A percentile compares a stretch with the other conserved stretches of the same genome.
These are phyloP conservation scores for Eucommia ulmoides DNA, from an alignment of 257 asterid species.

Conservation along the genomic window DNA sequence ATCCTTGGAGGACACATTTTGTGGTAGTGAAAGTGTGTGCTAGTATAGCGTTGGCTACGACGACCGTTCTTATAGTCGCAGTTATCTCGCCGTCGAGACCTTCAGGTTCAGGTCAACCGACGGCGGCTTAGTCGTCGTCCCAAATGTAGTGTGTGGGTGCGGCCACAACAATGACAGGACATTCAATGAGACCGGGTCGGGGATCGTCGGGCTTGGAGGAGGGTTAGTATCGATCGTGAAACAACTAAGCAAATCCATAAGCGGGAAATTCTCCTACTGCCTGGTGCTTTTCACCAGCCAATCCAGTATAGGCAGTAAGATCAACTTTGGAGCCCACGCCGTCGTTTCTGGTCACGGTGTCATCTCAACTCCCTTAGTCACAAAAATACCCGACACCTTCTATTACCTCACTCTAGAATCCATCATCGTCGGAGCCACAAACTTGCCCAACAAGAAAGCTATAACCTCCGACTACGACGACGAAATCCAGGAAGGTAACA, in stretches of 20 bases:
- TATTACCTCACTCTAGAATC: slow-evolving; percentile 13
- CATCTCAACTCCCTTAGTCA: slow-evolving; percentile 11
- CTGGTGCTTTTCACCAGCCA: not conserved
- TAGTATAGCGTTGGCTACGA: slow-evolving; percentile 11
- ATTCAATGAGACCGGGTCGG: not conserved
- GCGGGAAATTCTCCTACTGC: slow-evolving; percentile 17
- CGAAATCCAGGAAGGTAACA: slow-evolving; percentile 4
- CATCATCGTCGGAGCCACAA: not conserved
- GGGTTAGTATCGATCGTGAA: slow-evolving; percentile 5
- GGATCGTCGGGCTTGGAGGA: slow-evolving; percentile 13
- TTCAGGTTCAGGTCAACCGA: not conserved
- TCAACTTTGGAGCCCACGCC: slow-evolving; percentile 11
- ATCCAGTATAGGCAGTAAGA: not conserved
- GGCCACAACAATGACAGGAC: slow-evolving; percentile 11
- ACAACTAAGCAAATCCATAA: slow-evolving; percentile 1
- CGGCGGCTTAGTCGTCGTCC: not conserved
- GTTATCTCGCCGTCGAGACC: slow-evolving; percentile 3
- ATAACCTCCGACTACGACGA: not conserved
- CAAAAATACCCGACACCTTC: not conserved
- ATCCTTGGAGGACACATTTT: slow-evolving; percentile 13
- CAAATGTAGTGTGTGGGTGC: slow-evolving; percentile 7
- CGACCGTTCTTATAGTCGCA: slow-evolving; percentile 8
- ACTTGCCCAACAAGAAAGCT: not conserved
- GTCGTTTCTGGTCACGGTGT: not conserved
- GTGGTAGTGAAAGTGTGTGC: slow-evolving; percentile 14